A percentile compares a stretch with the other conserved stretches of the same genome.
Evolutionary conservation across 169 alveolate species (phyloP).

Genomic region (Plasmodium knowlesi): DNA sequence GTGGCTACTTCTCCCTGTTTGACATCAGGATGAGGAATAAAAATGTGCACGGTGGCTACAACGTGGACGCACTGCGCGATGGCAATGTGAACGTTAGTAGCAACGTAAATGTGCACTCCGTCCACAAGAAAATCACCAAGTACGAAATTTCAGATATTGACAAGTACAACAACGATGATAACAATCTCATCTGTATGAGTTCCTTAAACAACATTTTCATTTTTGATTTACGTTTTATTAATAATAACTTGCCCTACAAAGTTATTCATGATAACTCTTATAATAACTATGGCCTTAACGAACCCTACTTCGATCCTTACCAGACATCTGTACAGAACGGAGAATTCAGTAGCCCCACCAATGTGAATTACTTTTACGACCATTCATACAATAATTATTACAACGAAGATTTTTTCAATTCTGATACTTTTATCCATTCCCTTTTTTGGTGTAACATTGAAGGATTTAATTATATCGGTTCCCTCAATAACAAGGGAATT

Average conservation of each 20-base stretch:
- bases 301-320: conserved; percentile 40
- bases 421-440: conserved; percentile 50
- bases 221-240: conserved; percentile 41
- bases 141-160: conserved; percentile 69
- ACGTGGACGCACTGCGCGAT: neutral
- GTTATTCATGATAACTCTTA: conserved; percentile 58
- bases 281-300: conserved; percentile 23
- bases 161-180: conserved; percentile 47
- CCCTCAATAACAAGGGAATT: conserved; percentile 57
- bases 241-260: conserved; percentile 56
- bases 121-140: conserved; percentile 53
- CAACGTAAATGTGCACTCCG: conserved; percentile 26
- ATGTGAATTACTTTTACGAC: conserved; percentile 55
- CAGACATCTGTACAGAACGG: conserved; percentile 29
- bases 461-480: conserved; percentile 58
- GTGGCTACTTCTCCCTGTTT: conserved; percentile 67
- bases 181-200: conserved; percentile 47
- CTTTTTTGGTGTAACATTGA: conserved; percentile 68
- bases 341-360: conserved; percentile 6
- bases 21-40: conserved; percentile 52
- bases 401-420: conserved; percentile 42
- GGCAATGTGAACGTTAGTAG: neutral
- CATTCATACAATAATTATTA: conserved; percentile 54
- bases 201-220: conserved; percentile 46
- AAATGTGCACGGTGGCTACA: neutral